Conservation (phyloP, 495 filamentous ascomycete genomes). For the Neohortaea acidophila region DNA sequence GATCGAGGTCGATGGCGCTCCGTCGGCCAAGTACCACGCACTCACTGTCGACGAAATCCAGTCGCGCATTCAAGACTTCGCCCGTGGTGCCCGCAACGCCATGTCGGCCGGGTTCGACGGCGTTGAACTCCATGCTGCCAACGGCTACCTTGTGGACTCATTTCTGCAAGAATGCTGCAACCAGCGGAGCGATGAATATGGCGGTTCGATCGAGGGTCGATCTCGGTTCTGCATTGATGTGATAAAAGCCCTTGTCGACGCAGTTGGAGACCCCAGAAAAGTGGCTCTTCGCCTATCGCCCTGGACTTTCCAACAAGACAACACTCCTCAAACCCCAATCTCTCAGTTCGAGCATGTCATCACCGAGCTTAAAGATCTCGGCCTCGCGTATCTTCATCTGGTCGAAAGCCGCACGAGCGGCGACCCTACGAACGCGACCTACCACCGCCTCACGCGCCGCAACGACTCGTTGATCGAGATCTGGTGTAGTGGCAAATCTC, state of each 20-base stretch:
- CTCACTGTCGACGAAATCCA: slow-evolving; percentile 45
- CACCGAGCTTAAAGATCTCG: slow-evolving; percentile 34
- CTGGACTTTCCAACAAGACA: slow-evolving; percentile 49
- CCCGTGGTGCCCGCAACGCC: slow-evolving; percentile 45
- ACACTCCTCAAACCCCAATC: slow-evolving; percentile 47
- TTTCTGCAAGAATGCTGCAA: slow-evolving; percentile 51
- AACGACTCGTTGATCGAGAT: slow-evolving; percentile 40
- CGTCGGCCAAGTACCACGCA: slow-evolving; percentile 26
- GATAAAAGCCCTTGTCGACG: slow-evolving; percentile 41
- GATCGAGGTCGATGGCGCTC: slow-evolving; percentile 11
- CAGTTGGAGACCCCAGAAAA: slow-evolving; percentile 47
- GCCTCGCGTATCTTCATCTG: slow-evolving; percentile 51
- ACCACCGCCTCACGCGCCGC: no score
- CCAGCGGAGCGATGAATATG: slow-evolving; percentile 48
- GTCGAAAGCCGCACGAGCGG: slow-evolving; percentile 40
- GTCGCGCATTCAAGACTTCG: slow-evolving; percentile 41
- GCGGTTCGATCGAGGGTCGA: slow-evolving; percentile 54
- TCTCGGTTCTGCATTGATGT: slow-evolving; percentile 48
- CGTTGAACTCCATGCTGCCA: slow-evolving; percentile 48
- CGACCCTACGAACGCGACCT: no score
- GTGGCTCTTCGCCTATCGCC: slow-evolving; percentile 50
- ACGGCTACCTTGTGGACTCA: slow-evolving; percentile 52
- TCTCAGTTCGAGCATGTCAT: slow-evolving; percentile 48
- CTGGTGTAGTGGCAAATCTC: slow-evolving; percentile 34
- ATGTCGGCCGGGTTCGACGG: slow-evolving; percentile 60